Conservation (phyloP, 2,329 filamentous ascomycete genomes). For the Periconia sp. region DNA sequence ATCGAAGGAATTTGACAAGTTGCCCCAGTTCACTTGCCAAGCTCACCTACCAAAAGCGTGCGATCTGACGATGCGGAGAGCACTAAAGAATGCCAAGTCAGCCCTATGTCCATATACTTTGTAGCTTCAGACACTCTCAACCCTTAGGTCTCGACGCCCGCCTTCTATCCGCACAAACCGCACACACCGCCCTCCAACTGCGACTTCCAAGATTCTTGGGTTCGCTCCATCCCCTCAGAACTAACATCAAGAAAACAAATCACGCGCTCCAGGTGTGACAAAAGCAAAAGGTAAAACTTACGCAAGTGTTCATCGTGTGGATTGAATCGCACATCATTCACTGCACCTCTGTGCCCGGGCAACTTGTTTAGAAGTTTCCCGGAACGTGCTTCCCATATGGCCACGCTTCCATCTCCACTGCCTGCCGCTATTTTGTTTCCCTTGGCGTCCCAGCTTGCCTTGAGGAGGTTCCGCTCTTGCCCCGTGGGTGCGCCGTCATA, state of each 20-base stretch:
- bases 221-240: neutral
- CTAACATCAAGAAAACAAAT: neutral
- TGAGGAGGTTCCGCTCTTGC: slow-evolving; percentile 87
- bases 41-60: slow-evolving; percentile 79
- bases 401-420: slow-evolving; percentile 85
- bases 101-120: slow-evolving; percentile 13
- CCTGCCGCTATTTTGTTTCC: slow-evolving; percentile 88
- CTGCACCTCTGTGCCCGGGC: slow-evolving; percentile 90
- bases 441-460: slow-evolving; percentile 84
- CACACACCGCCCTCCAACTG: neutral
- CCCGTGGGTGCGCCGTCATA: slow-evolving; percentile 90
- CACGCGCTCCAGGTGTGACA: slow-evolving; percentile 3
- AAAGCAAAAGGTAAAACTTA: slow-evolving; percentile 58
- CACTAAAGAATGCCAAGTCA: slow-evolving; percentile 57
- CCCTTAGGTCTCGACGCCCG: slow-evolving; percentile 5
- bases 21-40: slow-evolving; percentile 59
- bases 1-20: slow-evolving; percentile 18
- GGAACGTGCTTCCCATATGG: slow-evolving; percentile 87
- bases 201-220: neutral
- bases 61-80: slow-evolving; percentile 89
- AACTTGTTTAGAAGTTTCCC: slow-evolving; percentile 93
- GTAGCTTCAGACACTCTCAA: slow-evolving; percentile 13
- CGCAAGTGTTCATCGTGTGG: slow-evolving; percentile 82
- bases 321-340: slow-evolving; percentile 92
- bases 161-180: neutral